Evolutionary conservation across 192 early-diverging fungal genomes (phyloP).

Genomic region (Backusella mclennaniae): DNA sequence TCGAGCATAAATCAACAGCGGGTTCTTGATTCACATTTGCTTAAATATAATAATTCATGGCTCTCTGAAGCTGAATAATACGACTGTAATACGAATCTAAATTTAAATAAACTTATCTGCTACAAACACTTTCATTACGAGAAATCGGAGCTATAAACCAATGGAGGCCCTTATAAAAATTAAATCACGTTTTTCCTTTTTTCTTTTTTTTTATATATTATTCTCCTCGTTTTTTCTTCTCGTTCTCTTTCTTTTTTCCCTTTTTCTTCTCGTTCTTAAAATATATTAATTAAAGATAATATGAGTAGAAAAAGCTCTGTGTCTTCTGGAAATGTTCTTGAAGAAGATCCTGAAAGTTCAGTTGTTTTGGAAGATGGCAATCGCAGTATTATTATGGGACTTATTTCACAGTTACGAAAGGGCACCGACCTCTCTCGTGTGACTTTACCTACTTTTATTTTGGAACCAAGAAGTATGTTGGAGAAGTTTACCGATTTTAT

Average conservation of each 20-base stretch:
- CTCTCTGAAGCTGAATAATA: no score
- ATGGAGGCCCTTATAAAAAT: background rate
- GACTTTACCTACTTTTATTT: slow-evolving; percentile 92
- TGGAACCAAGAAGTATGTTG: slow-evolving; percentile 93
- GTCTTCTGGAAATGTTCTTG: background rate
- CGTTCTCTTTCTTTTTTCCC: background rate
- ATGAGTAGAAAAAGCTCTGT: slow-evolving; percentile 10
- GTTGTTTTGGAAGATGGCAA: slow-evolving; percentile 84
- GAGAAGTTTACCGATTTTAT: slow-evolving; percentile 97
- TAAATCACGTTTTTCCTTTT: background rate
- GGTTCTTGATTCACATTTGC: no score
- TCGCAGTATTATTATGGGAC: slow-evolving; percentile 78
- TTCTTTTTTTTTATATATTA: background rate
- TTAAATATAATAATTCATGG: no score
- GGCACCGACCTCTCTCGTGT: slow-evolving; percentile 89
- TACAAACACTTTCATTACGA: no score
- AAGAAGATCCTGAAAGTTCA: slow-evolving; percentile 53
- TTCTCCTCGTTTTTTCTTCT: background rate
- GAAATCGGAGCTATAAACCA: background rate
- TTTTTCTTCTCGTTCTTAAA: background rate
- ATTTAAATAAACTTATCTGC: no score
- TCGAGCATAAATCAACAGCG: no score
- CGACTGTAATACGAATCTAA: no score
- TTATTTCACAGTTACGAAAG: slow-evolving; percentile 85
- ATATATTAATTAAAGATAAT: background rate